phyloP scores from a whole-genome alignment of 805 yeast species.

The Ogataea minuta region DNA sequence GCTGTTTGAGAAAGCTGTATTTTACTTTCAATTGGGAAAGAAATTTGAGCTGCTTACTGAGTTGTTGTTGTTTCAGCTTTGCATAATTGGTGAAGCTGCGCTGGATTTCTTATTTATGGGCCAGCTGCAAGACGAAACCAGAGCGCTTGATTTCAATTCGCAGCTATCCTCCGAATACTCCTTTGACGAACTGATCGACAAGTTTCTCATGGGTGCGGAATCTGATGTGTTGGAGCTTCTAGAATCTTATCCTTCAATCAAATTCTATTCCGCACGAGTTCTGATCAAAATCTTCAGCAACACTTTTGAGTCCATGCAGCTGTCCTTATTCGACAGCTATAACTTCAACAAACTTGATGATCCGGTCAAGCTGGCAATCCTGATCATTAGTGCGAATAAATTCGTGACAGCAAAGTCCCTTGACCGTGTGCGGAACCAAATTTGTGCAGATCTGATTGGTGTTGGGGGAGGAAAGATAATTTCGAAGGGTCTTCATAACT shows the following conservation, averaged over 20 bases:
- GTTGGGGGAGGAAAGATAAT: slow-evolving; percentile 42
- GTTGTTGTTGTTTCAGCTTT: slow-evolving; percentile 13
- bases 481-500: slow-evolving; percentile 42
- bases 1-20: slow-evolving; percentile 5
- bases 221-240: background rate
- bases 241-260: slow-evolving; percentile 1
- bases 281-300: slow-evolving; percentile 1
- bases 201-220: background rate
- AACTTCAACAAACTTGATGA: slow-evolving; percentile 34
- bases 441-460: slow-evolving; percentile 67
- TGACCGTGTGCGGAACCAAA: slow-evolving; percentile 54
- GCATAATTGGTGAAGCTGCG: slow-evolving; percentile 7
- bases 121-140: background rate
- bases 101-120: slow-evolving; percentile 5
- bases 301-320: slow-evolving; percentile 25
- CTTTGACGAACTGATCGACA: background rate
- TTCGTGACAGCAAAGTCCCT: slow-evolving; percentile 37
- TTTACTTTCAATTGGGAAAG: slow-evolving; percentile 4
- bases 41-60: slow-evolving; percentile 11
- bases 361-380: slow-evolving; percentile 37
- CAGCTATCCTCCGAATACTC: background rate
- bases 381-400: slow-evolving; percentile 36
- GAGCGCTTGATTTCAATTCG: background rate
- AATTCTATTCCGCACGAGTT: slow-evolving; percentile 1
- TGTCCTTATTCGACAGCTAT: slow-evolving; percentile 21